Evolutionary conservation across 768 basidiomycete genomes (phyloP).

Genomic region (Lactifluus echinatus): DNA sequence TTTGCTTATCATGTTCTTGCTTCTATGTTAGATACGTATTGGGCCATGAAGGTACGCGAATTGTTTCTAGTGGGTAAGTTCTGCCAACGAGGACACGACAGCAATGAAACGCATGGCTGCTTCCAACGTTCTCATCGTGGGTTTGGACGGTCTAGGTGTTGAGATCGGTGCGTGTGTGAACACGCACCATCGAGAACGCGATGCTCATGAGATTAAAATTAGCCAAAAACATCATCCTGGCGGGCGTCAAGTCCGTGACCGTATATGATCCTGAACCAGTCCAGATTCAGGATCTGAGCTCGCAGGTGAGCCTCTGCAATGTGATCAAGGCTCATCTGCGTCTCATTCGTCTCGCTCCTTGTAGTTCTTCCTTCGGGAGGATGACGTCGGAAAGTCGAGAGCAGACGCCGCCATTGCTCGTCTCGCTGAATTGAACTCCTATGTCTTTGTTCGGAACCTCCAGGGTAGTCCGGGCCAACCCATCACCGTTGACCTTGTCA

Average conservation of each 20-base stretch:
- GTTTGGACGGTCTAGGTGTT: constrained; percentile 84
- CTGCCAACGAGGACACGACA: constrained; percentile 27
- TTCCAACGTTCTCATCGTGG: constrained; percentile 91
- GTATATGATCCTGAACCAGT: constrained; percentile 91
- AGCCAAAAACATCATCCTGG: constrained; percentile 94
- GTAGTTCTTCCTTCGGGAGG: constrained; percentile 88
- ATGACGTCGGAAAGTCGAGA: constrained; percentile 81
- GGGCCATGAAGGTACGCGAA: constrained; percentile 78
- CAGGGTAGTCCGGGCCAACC: constrained; percentile 68
- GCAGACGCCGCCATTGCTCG: constrained; percentile 83
- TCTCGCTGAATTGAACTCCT: constrained; percentile 88
- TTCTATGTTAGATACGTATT: constrained; percentile 68
- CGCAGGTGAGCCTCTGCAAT: constrained; percentile 55
- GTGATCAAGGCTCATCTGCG: not conserved
- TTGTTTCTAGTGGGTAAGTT: not conserved
- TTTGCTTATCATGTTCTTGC: constrained; percentile 18
- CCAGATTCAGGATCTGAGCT: constrained; percentile 81
- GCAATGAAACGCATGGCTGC: constrained; percentile 99
- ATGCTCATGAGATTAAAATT: constrained; percentile 8
- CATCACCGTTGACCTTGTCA: constrained; percentile 71
- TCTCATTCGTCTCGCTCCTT: not conserved
- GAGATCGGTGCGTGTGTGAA: constrained; percentile 65
- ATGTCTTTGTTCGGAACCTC: constrained; percentile 89
- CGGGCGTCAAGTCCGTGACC: constrained; percentile 96
- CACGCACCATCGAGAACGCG: not conserved